Percentiles rank a stretch among this genome's conserved stretches.
Conservation (phyloP, 176 grass and related monocot genomes). For the Triticum dicoccoides region DNA sequence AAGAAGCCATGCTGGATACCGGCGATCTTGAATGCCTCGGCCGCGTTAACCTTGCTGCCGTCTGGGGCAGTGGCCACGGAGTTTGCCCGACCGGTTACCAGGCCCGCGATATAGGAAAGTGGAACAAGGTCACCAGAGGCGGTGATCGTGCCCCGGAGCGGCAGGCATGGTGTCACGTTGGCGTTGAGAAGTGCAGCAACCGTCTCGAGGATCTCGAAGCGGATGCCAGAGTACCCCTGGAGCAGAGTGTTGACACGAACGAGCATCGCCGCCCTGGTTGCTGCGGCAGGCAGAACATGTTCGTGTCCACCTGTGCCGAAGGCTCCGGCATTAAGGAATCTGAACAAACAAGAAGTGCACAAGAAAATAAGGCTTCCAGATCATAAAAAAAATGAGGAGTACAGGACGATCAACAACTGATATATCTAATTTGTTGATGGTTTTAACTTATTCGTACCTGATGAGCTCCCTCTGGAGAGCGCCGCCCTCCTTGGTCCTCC, state of each 20-base stretch:
- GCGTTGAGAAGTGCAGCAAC: conserved; percentile 70
- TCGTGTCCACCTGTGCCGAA: too few relatives aligned
- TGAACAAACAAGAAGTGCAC: too few relatives aligned
- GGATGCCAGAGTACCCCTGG: conserved; percentile 87
- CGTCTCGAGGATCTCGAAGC: conserved; percentile 84
- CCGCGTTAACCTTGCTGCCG: conserved; percentile 32
- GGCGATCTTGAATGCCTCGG: conserved; percentile 54
- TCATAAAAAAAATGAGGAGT: too few relatives aligned
- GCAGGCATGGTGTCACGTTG: conserved; percentile 78
- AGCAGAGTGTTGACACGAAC: conserved; percentile 89
- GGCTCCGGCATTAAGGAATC: too few relatives aligned
- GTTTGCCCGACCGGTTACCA: conserved; percentile 73
- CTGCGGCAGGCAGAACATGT: conserved; percentile 38
- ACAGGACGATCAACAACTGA: too few relatives aligned
- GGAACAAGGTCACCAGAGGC: conserved; percentile 79
- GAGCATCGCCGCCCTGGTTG: conserved; percentile 74
- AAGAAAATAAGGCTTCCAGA: too few relatives aligned
- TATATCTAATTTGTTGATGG: too few relatives aligned
- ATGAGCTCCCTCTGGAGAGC: conserved; percentile 64
- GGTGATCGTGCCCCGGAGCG: conserved; percentile 80
- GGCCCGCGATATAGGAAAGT: conserved; percentile 74
- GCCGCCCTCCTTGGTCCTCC: conserved; percentile 51
- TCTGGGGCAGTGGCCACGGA: conserved; percentile 24
- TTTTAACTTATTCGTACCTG: not conserved
- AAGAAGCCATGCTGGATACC: conserved; percentile 56